Base-by-base conservation (phyloP, 164 flowering plant species). In the Stephania japonica region DNA sequence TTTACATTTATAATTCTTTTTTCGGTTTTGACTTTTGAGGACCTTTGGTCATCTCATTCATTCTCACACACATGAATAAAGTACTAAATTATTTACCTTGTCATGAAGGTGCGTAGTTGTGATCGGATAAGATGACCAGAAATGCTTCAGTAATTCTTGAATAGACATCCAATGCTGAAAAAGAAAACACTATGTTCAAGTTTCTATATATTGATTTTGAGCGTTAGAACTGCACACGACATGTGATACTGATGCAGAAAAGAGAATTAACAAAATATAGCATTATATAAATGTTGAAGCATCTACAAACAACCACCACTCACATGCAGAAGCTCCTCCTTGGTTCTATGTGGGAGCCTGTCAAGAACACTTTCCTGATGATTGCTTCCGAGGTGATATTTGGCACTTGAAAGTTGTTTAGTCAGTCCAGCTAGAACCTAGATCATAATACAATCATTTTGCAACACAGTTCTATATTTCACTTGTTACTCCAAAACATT, bases 61-160 rank as follows among this genome's bases (percentile, higher is more conserved):
- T n/a, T 43, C 47, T 43, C 47, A 10, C 47, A 43, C 10, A 10
- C 47, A 43, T 5, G 47, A 43, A 44, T 44, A 9, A 64, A 24
- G 69, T 10, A 27, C 4, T 2, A 16, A 68, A 68, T n/a, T 9
- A 25, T 41, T 75, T 82, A 92, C 97, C 97, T 94, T 94, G 18
- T 75, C 50, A 75, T 83, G 70, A 70, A 96, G 91, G 81, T 87
- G 85, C 42, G 88, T 38, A 42, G 91, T 88, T 47, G 97, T 90
- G 50, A 93, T 83, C 53, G 99, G 99, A 83, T 91, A 96, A 0
- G 99, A 93, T 74, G 99, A 93, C 99, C 99, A 96, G 80, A 89
- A 96, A 81, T 93, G 99, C 75, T 80, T 86, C 81, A 91, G 80
- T 75, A 96, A 77, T 80, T 96, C 99, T 78, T 90, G 90, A 76